Base-by-base conservation (phyloP, 345 rosid genomes). In the rapeseed (Brassica napus) region DNA sequence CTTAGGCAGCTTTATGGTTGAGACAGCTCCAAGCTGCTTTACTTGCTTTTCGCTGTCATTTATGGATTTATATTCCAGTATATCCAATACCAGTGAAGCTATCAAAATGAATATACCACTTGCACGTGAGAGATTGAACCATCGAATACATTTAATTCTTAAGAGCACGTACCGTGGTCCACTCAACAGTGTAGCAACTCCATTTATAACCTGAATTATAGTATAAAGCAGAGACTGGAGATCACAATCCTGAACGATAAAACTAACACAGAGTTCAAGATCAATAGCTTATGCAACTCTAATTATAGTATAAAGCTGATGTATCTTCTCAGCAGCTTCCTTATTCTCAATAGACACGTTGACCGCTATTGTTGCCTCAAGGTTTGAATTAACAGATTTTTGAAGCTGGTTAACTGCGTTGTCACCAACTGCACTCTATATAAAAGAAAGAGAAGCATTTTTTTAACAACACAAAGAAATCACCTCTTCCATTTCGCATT, bases 111-210 rank as follows among this genome's bases (percentile, higher is more conserved):
- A 42, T 42, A 42, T 42, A 11, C 49, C 49, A 42, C n/a, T 10
- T 42, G 49, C 49, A 42, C 8, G 39, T 1, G 39, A 34, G 39
- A 34, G 39, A 34, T 42, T 10, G 14, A 42, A 4, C 49, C 49
- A 42, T 42, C 11, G 1, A 42, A 42, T 42, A 9, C 49, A 42
- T 42, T 42, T 42, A 42, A 10, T 4, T 14, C 49, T 2, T 42
- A 42, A 14, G 49, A 42, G 49, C 49, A 42, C 0, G 84, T 93
- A 90, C 82, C 93, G 86, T 73, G 97, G 97, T 78, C 97, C 98
- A 52, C 88, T 90, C 81, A 95, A 90, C 49, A 95, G 88, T 47
- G 52, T 15, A 59, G 89, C 90, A 64, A 95, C 84, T 77, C 98
- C 97, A 78, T 88, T 91, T 86, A 93, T 85, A 84, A 95, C 86